phyloP scores from a whole-genome alignment of 2,329 filamentous ascomycete species.

The Cladophialophora chaetospira region DNA sequence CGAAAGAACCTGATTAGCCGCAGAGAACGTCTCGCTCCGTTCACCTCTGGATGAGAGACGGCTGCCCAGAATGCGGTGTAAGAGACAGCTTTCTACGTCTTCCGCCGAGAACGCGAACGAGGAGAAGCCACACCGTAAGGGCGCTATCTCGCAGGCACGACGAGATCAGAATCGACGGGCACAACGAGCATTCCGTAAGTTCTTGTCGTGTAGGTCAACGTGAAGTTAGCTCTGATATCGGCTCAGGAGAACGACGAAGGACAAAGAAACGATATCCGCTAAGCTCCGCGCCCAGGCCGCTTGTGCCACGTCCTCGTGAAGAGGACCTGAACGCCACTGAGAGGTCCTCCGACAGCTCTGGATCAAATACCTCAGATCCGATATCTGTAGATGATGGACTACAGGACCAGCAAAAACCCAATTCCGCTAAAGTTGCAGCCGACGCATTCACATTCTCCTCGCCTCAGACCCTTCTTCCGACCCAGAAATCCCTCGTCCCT shows the following conservation, averaged over 20 bases:
- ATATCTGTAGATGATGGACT: not conserved
- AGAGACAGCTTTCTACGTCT: not conserved
- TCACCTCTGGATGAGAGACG: no score
- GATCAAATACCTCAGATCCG: no score
- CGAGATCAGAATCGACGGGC: constrained; percentile 14
- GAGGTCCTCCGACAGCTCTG: not conserved
- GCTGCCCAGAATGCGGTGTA: constrained; percentile 2
- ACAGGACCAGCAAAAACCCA: not conserved
- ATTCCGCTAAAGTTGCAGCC: not conserved
- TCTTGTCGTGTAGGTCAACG: not conserved
- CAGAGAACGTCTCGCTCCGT: no score
- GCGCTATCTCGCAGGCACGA: constrained; percentile 10
- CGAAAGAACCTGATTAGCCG: no score
- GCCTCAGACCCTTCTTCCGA: constrained; percentile 10
- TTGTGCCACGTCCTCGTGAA: not conserved
- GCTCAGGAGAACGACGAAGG: constrained; percentile 10
- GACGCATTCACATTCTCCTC: constrained; percentile 9
- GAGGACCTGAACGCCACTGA: not conserved
- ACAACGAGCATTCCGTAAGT: constrained; percentile 15
- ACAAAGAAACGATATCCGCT: not conserved
- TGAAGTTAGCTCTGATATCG: not conserved
- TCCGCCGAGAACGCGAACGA: not conserved
- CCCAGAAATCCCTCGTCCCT: constrained; percentile 3
- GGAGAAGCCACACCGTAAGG: not conserved
- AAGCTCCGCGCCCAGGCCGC: not conserved